Percentiles rank a stretch among this genome's conserved stretches.
These are phyloP conservation scores for Microcyclosporella mali DNA, from an alignment of 2,329 filamentous ascomycete genomes.

Conservation along the genomic window DNA sequence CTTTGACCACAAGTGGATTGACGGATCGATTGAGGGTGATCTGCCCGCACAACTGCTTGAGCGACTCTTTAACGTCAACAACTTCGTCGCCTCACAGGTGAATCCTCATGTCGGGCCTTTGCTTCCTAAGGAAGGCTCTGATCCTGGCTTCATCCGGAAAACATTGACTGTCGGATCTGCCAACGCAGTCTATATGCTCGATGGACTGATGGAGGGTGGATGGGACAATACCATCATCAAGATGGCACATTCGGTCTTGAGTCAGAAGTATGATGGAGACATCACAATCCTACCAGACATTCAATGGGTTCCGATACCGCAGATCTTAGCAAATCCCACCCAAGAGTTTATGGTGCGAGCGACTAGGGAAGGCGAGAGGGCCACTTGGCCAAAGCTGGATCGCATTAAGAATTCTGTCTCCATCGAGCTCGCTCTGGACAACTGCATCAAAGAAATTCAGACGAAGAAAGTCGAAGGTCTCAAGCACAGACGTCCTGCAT, in stretches of 20 bases:
- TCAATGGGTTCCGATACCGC: constrained; percentile 64
- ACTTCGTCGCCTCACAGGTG: constrained; percentile 95
- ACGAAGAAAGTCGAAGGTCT: constrained; percentile 4
- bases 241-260: constrained; percentile 67
- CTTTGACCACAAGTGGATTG: constrained; percentile 78
- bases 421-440: constrained; percentile 78
- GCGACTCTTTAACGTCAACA: constrained; percentile 97
- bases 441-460: constrained; percentile 48
- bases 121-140: constrained; percentile 64
- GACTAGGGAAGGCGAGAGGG: constrained; percentile 70
- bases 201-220: constrained; percentile 13
- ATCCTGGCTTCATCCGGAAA: constrained; percentile 23
- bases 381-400: constrained; percentile 86
- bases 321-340: constrained; percentile 76
- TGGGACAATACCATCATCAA: constrained; percentile 15
- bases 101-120: constrained; percentile 93
- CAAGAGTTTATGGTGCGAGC: constrained; percentile 78
- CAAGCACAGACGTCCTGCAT: constrained; percentile 10
- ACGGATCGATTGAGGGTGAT: constrained; percentile 92
- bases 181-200: constrained; percentile 12
- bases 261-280: constrained; percentile 87
- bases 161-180: constrained; percentile 14
- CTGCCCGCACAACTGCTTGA: constrained; percentile 82
- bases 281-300: constrained; percentile 89
- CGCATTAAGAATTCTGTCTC: constrained; percentile 81